phyloP scores from a whole-genome alignment of 768 basidiomycete species.

The Hericium erinaceus region DNA sequence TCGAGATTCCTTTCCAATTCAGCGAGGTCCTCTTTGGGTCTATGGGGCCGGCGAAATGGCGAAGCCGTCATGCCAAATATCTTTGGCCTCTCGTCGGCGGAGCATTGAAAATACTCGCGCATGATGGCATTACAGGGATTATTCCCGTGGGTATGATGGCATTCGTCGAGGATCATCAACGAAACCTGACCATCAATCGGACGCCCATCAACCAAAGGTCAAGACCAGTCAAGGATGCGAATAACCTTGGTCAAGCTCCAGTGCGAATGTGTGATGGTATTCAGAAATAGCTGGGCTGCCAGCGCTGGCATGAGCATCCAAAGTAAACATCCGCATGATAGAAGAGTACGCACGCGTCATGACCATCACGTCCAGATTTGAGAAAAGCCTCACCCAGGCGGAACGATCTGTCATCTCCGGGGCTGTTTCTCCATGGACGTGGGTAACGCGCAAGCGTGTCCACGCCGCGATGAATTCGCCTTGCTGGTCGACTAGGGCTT shows the following conservation, averaged over 20 bases:
- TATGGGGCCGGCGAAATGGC: constrained; percentile 73
- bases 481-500: constrained; percentile 80
- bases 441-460: constrained; percentile 56
- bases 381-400: constrained; percentile 58
- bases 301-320: neutral
- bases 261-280: constrained; percentile 72
- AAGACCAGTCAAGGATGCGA: neutral
- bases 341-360: constrained; percentile 57
- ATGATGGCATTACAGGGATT: constrained; percentile 52
- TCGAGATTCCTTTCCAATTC: constrained; percentile 63
- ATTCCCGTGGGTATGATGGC: constrained; percentile 47
- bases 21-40: constrained; percentile 52
- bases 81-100: constrained; percentile 46
- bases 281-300: constrained; percentile 74
- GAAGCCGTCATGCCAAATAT: constrained; percentile 94
- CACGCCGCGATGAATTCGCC: constrained; percentile 54
- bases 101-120: constrained; percentile 44
- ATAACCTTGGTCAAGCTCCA: constrained; percentile 59
- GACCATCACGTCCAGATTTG: constrained; percentile 64
- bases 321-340: neutral
- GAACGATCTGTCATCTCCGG: constrained; percentile 58
- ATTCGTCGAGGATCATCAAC: constrained; percentile 48
- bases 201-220: too few species aligned
- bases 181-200: constrained; percentile 31
- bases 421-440: constrained; percentile 64